These are phyloP conservation scores for Marasmius tenuissimus DNA, from an alignment of 1,284 basidiomycete genomes.

Conservation along the genomic window DNA sequence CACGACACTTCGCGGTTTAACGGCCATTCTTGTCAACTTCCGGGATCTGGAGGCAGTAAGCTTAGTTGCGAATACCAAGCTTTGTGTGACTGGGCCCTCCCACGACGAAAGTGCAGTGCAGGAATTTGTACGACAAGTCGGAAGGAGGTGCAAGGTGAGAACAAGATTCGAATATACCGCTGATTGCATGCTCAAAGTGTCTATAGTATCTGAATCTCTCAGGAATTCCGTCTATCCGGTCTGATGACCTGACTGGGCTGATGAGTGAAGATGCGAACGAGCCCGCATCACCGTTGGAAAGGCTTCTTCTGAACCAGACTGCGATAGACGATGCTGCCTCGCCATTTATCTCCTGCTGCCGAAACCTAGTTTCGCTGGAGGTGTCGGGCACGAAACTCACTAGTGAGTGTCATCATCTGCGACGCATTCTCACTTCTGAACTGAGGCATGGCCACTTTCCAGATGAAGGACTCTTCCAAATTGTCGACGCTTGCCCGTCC, in stretches of 20 bases:
- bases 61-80: slow-evolving; percentile 62
- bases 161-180: too few species aligned
- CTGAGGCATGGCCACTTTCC: neutral
- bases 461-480: slow-evolving; percentile 56
- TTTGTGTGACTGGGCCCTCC: slow-evolving; percentile 38
- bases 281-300: slow-evolving; percentile 38
- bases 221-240: slow-evolving; percentile 50
- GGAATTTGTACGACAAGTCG: slow-evolving; percentile 51
- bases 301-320: slow-evolving; percentile 61
- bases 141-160: slow-evolving; percentile 57
- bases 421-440: neutral
- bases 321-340: slow-evolving; percentile 56
- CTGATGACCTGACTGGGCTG: slow-evolving; percentile 51
- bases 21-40: slow-evolving; percentile 37
- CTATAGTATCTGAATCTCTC: slow-evolving; percentile 55
- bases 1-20: slow-evolving; percentile 42
- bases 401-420: slow-evolving; percentile 30
- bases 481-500: slow-evolving; percentile 56
- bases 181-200: neutral
- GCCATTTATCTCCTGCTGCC: slow-evolving; percentile 53
- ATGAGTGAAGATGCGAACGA: slow-evolving; percentile 32
- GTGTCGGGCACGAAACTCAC: slow-evolving; percentile 61
- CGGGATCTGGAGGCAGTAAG: slow-evolving; percentile 49
- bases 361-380: slow-evolving; percentile 45
- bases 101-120: slow-evolving; percentile 37